Conservation (phyloP, 257 asterid genomes). For the Solanum piurae region DNA sequence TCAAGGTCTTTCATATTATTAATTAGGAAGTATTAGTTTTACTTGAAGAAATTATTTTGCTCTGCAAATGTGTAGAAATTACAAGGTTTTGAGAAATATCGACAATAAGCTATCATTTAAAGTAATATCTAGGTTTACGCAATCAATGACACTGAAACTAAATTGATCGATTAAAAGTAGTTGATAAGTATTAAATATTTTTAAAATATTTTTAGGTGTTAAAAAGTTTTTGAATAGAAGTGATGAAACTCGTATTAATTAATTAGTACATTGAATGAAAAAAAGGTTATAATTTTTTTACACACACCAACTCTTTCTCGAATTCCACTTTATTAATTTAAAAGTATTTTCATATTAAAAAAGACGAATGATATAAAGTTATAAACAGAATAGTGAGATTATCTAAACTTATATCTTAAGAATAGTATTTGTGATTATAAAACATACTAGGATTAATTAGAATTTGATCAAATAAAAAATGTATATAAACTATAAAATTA, state of each 20-base stretch:
- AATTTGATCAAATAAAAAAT: background rate
- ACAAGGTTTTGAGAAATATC: background rate
- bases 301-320: background rate
- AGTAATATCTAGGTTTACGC: background rate
- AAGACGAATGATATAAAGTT: background rate
- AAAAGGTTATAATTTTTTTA: too few species aligned
- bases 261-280: background rate
- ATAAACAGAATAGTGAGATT: too few species aligned
- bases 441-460: background rate
- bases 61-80: background rate
- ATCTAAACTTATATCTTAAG: too few species aligned
- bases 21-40: background rate
- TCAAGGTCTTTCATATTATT: background rate
- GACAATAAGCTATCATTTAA: background rate
- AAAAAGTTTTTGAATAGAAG: too few species aligned
- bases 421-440: background rate
- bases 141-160: background rate
- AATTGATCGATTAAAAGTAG: background rate
- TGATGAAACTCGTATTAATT: background rate
- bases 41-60: background rate
- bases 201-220: background rate
- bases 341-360: too few species aligned
- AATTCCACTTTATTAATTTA: too few species aligned
- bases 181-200: too few species aligned
- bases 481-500: background rate